Evolutionary conservation across 805 yeast species (phyloP).

Genomic region (Brettanomyces anomalus): DNA sequence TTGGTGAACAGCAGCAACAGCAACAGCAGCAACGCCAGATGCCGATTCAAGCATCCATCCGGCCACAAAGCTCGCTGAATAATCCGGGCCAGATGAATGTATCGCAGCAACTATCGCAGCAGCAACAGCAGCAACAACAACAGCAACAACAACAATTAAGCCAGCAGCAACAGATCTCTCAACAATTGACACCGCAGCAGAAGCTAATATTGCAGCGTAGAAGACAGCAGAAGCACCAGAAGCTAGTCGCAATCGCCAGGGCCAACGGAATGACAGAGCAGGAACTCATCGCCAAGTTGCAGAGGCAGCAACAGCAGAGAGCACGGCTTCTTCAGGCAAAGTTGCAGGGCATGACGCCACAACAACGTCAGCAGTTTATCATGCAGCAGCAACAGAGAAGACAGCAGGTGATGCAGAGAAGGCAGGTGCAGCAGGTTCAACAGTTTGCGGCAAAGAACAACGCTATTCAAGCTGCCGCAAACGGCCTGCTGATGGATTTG

Average conservation of each 20-base stretch:
- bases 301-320: slow-evolving; percentile 6
- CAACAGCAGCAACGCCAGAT: slow-evolving; percentile 1
- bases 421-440: slow-evolving; percentile 16
- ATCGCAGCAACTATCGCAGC: slow-evolving; percentile 2
- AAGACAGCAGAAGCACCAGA: slow-evolving; percentile 4
- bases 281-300: slow-evolving; percentile 2
- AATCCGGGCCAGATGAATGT: neutral
- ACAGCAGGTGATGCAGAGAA: slow-evolving; percentile 15
- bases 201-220: neutral
- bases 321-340: slow-evolving; percentile 4
- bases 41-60: neutral
- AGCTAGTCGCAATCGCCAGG: slow-evolving; percentile 1
- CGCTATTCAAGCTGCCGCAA: slow-evolving; percentile 16
- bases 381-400: slow-evolving; percentile 18
- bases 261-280: slow-evolving; percentile 4
- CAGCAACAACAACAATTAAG: slow-evolving; percentile 5
- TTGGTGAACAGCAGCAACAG: slow-evolving; percentile 2
- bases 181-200: neutral
- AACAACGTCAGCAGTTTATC: slow-evolving; percentile 14
- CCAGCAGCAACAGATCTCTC: slow-evolving; percentile 5
- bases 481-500: slow-evolving; percentile 3
- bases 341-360: slow-evolving; percentile 8
- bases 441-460: slow-evolving; percentile 19
- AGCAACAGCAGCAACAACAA: slow-evolving; percentile 6
- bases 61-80: too few species aligned